These are phyloP conservation scores for Macrolepiota dolichaula DNA, from an alignment of 768 basidiomycete genomes.

Conservation along the genomic window DNA sequence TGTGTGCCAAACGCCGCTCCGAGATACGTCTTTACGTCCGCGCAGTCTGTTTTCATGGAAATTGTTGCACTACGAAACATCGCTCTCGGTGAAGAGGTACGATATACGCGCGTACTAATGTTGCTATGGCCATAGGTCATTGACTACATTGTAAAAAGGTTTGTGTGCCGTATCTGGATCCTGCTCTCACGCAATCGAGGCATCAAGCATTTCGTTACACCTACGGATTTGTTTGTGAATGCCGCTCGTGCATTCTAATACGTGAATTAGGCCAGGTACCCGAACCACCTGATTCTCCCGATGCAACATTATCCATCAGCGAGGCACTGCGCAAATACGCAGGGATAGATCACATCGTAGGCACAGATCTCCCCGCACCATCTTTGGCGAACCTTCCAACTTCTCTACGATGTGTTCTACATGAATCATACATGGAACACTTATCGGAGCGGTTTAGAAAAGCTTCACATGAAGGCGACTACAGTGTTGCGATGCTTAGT, in stretches of 20 bases:
- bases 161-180: slow-evolving; percentile 74
- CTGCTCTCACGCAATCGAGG: slow-evolving; percentile 62
- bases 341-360: slow-evolving; percentile 23
- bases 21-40: slow-evolving; percentile 46
- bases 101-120: background rate
- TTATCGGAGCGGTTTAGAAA: slow-evolving; percentile 65
- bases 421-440: slow-evolving; percentile 54
- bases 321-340: slow-evolving; percentile 35
- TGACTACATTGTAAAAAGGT: slow-evolving; percentile 39
- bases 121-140: slow-evolving; percentile 5
- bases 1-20: slow-evolving; percentile 71
- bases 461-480: slow-evolving; percentile 65
- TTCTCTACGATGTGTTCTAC: slow-evolving; percentile 39
- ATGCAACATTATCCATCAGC: slow-evolving; percentile 26
- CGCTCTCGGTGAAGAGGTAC: slow-evolving; percentile 60
- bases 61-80: slow-evolving; percentile 63
- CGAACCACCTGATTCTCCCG: slow-evolving; percentile 31
- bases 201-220: slow-evolving; percentile 54
- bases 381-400: slow-evolving; percentile 36
- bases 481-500: slow-evolving; percentile 44
- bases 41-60: slow-evolving; percentile 50
- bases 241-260: slow-evolving; percentile 52
- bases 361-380: slow-evolving; percentile 25
- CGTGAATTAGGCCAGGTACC: slow-evolving; percentile 32
- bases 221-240: slow-evolving; percentile 68